Base-by-base conservation (phyloP, 2,329 filamentous ascomycete genomes). In the Sphaerostilbella broomeana region DNA sequence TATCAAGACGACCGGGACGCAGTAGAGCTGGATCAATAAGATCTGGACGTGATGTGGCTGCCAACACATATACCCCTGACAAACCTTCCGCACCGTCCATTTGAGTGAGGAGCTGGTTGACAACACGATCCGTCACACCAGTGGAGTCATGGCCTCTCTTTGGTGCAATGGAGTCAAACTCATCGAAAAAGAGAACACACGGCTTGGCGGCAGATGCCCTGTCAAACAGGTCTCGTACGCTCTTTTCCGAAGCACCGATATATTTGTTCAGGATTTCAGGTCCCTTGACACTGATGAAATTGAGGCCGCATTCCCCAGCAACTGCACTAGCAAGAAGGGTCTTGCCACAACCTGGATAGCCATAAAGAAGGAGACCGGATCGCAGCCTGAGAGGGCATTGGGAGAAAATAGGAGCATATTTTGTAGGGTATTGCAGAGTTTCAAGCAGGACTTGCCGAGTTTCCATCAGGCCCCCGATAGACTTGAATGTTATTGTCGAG, bases 181-280 rank as follows among this genome's bases (percentile, higher is more conserved):
- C 92, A 57, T 98, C 92, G 57, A 98, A 98, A 72, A 98, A 98
- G 7, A 98, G 71, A 4, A 98, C 86, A 52, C 92, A 97, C 0
- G 94, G 94, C 44, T 84, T 80, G 4, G 92, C 92, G 3, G 92
- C 90, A 56, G 83, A 81, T 0, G 92, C 92, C 28, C 92, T 79
- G 57, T 95, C 90, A 55, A 98, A 98, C 1, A 98, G 71, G 59
- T 98, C 92, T 28, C 94, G 81, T 6, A 98, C 89, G 45, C 81
- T 88, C 70, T 98, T 98, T 56, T 98, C 92, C 19, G 86, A 94
- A 1, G 92, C 92, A 56, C 92, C 92, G 43, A 98, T 98, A 61
- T 98, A 98, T 65, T 98, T 98, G 71, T 98, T 98, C 39, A 98
- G 67, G 43, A 98, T 97, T 61, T 98, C 94, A 0, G 92, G 92